phyloP scores from a whole-genome alignment of 2,329 filamentous ascomycete species.

The Orbilia brochopaga region DNA sequence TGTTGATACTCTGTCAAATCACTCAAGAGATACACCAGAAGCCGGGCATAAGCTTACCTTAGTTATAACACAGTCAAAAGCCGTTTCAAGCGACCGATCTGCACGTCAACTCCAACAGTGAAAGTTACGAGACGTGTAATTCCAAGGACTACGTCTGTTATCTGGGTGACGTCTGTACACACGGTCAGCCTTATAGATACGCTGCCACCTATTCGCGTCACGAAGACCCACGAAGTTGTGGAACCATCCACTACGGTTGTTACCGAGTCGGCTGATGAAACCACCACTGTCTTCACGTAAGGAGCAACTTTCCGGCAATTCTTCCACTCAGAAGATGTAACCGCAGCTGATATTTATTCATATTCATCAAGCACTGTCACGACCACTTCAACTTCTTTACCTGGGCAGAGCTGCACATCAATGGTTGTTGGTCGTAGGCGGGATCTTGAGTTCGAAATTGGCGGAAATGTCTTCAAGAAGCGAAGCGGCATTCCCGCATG shows the following conservation, averaged over 20 bases:
- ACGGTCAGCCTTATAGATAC: background rate
- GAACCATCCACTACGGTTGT: conserved; percentile 5
- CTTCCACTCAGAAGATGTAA: no score
- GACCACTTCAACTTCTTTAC: background rate
- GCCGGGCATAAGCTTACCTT: background rate
- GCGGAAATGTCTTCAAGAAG: conserved; percentile 10
- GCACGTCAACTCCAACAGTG: conserved; percentile 14
- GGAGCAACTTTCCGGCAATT: no score
- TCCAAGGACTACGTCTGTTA: conserved; percentile 15
- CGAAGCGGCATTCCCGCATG: conserved; percentile 20
- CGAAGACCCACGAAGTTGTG: conserved; percentile 11
- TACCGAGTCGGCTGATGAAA: conserved; percentile 11
- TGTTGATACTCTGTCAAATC: no score
- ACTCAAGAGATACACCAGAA: no score
- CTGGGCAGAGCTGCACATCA: background rate
- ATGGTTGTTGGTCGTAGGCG: background rate
- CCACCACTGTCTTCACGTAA: conserved; percentile 17
- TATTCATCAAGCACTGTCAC: conserved; percentile 8
- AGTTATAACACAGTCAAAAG: conserved; percentile 11
- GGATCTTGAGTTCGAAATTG: background rate
- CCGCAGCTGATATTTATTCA: background rate
- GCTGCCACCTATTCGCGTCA: background rate
- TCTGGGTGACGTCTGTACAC: conserved; percentile 5
- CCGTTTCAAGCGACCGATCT: conserved; percentile 32
- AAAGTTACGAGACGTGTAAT: conserved; percentile 24